phyloP scores from a whole-genome alignment of 2,329 filamentous ascomycete genomes.

The Dothistroma pini region DNA sequence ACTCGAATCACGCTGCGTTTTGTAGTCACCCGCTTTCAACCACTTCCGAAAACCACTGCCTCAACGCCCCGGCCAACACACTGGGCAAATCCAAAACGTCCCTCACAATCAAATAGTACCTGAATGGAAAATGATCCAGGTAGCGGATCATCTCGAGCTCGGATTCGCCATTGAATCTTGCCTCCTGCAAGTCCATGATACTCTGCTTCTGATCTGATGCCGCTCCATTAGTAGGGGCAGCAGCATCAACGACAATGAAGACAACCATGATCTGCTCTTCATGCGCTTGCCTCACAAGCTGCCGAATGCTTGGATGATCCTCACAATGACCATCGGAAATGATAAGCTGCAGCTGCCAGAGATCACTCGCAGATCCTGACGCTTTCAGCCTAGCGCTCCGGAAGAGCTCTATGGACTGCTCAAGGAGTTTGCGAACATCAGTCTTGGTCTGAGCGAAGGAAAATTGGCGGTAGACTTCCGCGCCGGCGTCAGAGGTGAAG shows the following conservation, averaged over 20 bases:
- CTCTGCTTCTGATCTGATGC: slow-evolving; percentile 46
- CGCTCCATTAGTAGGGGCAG: slow-evolving; percentile 18
- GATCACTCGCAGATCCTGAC: slow-evolving; percentile 56
- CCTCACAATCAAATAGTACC: slow-evolving; percentile 92
- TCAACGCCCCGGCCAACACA: slow-evolving; percentile 79
- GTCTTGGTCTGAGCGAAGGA: slow-evolving; percentile 81
- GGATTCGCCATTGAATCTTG: slow-evolving; percentile 68
- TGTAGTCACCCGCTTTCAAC: slow-evolving; percentile 39
- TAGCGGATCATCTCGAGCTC: slow-evolving; percentile 82
- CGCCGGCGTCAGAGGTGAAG: slow-evolving; percentile 76
- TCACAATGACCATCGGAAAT: slow-evolving; percentile 93
- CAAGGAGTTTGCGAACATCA: slow-evolving; percentile 75
- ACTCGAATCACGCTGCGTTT: neutral
- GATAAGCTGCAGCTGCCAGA: slow-evolving; percentile 94
- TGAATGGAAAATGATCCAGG: slow-evolving; percentile 92
- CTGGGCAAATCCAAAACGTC: slow-evolving; percentile 86
- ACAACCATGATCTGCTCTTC: slow-evolving; percentile 97
- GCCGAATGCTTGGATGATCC: slow-evolving; percentile 76
- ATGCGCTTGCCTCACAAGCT: slow-evolving; percentile 79
- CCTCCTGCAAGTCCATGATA: slow-evolving; percentile 85
- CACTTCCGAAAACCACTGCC: slow-evolving; percentile 89
- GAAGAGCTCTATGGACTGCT: slow-evolving; percentile 76
- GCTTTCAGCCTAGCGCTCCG: slow-evolving; percentile 65
- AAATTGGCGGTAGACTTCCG: slow-evolving; percentile 79
- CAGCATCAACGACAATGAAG: slow-evolving; percentile 87